Evolutionary conservation across 352 stramenopile genomes (phyloP).

Genomic region (Phytophthora citricola): DNA sequence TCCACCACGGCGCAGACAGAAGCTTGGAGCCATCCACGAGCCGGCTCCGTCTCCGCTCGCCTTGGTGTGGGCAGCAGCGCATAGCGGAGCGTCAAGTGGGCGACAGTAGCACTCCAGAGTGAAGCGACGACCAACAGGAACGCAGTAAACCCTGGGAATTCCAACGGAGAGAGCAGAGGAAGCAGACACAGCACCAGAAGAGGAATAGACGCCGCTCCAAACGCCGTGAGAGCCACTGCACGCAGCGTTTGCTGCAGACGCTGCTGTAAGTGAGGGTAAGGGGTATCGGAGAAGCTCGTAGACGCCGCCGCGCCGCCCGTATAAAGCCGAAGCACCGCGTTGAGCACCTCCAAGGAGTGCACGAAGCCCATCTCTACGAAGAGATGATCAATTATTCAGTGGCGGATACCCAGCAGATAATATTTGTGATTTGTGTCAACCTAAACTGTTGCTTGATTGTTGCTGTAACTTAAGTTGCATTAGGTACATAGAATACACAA

Average conservation of each 20-base stretch:
- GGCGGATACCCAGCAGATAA: neutral
- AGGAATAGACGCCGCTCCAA: constrained; percentile 20
- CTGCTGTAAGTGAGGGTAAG: constrained; percentile 59
- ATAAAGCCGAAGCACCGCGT: constrained; percentile 49
- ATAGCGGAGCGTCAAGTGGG: constrained; percentile 50
- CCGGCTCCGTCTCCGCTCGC: constrained; percentile 28
- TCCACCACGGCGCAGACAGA: constrained; percentile 46
- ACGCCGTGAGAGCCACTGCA: constrained; percentile 47
- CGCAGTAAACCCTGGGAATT: constrained; percentile 32
- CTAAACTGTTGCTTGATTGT: neutral
- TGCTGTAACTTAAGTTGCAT: neutral
- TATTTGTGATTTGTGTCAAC: constrained; percentile 4
- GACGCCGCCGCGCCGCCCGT: constrained; percentile 10
- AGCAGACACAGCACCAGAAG: constrained; percentile 39
- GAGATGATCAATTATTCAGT: constrained; percentile 15
- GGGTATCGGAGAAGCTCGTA: constrained; percentile 13
- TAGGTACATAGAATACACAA: neutral
- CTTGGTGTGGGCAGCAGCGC: constrained; percentile 50
- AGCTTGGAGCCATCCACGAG: constrained; percentile 41
- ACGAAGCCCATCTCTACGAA: constrained; percentile 38
- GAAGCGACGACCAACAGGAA: constrained; percentile 31
- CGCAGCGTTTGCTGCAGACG: constrained; percentile 60
- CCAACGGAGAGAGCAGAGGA: constrained; percentile 42
- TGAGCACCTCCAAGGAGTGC: constrained; percentile 59
- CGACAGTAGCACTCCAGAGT: constrained; percentile 27